Evolutionary conservation across 768 basidiomycete species (phyloP).

Genomic region (Psilocybe azurescens): DNA sequence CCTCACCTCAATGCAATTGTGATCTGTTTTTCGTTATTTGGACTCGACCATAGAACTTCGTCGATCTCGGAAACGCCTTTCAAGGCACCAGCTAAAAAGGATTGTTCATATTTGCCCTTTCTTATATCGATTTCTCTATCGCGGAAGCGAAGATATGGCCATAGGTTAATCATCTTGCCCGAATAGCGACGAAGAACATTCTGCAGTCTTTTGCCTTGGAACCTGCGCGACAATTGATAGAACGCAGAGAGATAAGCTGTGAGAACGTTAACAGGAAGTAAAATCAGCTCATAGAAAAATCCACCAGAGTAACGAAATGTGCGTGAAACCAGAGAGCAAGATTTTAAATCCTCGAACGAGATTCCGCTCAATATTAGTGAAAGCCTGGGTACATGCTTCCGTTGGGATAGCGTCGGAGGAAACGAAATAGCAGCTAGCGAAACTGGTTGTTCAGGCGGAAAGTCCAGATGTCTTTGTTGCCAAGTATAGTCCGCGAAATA

Average conservation of each 20-base stretch:
- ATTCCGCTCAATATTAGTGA: conserved; percentile 60
- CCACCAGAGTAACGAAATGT: conserved; percentile 20
- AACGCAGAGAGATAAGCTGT: conserved; percentile 69
- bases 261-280: neutral
- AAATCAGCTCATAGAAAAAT: conserved; percentile 5
- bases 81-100: conserved; percentile 54
- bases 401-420: conserved; percentile 63
- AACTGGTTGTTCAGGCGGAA: conserved; percentile 42
- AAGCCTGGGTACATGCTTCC: conserved; percentile 57
- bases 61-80: conserved; percentile 42
- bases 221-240: conserved; percentile 49
- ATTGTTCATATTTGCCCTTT: conserved; percentile 43
- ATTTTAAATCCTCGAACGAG: conserved; percentile 44
- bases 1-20: conserved; percentile 60
- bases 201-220: conserved; percentile 54
- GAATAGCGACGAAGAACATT: conserved; percentile 42
- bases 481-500: neutral
- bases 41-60: conserved; percentile 59
- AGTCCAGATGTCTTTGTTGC: conserved; percentile 12
- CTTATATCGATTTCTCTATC: conserved; percentile 44
- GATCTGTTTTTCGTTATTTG: conserved; percentile 62
- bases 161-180: conserved; percentile 61
- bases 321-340: conserved; percentile 57
- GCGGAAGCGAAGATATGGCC: conserved; percentile 73
- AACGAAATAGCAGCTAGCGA: conserved; percentile 49